Base-by-base conservation (phyloP, 2,329 filamentous ascomycete species). In the Paradendryphiella salina region DNA sequence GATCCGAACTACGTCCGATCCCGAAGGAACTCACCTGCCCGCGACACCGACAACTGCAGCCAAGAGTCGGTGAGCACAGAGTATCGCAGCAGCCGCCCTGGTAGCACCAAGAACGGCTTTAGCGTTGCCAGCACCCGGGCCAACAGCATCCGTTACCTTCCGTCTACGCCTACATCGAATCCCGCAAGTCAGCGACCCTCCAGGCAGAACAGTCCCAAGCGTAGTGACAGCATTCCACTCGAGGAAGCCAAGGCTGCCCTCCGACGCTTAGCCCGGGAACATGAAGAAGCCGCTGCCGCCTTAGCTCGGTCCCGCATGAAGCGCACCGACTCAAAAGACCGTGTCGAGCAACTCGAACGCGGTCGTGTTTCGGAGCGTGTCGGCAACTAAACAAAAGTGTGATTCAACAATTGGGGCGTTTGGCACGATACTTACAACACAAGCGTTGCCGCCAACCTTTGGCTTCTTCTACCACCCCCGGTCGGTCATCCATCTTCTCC, bases 1-100 rank as follows among this genome's bases (percentile, higher is more conserved):
- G 70, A 73, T 32, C 72, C 72, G 8, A 61, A 67, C 13, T 74
- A 69, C 37, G 50, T 63, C 26, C 57, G 58, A 9, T 64, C 60
- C 2, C 58, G 65, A 8, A 59, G 47, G 14, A 60, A 59, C 21
- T 69, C 65, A 3, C 56, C 59, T 26, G 64, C 65, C 1, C 59
- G 56, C 37, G 60, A 63, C 15, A 17, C 26, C 39, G 60, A 56
- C 41, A 43, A 54, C 23, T 56, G 47, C 13, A 68, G 65, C 44
- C 61, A 70, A 46, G 65, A 71, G n/a, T 71, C 67, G 1, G 55
- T 64, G 14, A 67, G 59, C 46, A 69, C 65, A 0, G 57, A 61
- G 46, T 69, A 60, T 37, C 64, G 59, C 37, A 59, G 54, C 29
- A 61, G 56, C 17, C 56, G 56, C 17, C 56, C 64, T 4, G 60